These are phyloP conservation scores for Fusarium tjaetaba DNA, from an alignment of 2,329 filamentous ascomycete species.

Conservation along the genomic window DNA sequence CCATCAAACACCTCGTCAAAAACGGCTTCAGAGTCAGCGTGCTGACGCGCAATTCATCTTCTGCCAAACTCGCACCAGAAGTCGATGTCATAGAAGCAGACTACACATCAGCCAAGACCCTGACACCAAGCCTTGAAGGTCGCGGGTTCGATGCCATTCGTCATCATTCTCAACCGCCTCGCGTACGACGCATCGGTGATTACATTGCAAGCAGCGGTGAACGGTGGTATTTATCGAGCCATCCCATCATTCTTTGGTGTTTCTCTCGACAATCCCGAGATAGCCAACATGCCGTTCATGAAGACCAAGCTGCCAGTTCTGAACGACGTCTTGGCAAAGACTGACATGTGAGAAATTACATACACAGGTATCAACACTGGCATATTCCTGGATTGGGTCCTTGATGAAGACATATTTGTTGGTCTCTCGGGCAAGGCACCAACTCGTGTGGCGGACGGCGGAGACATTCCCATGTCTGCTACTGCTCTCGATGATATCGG, in stretches of 20 bases:
- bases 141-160: constrained; percentile 5
- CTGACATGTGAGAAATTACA: neutral
- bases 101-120: neutral
- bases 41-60: neutral
- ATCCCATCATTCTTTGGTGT: constrained; percentile 8
- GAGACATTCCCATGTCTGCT: constrained; percentile 1
- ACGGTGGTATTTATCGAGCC: neutral
- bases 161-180: neutral
- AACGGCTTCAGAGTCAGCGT: neutral
- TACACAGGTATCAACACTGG: constrained; percentile 9
- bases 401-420: constrained; percentile 7
- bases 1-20: neutral
- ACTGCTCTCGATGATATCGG: neutral
- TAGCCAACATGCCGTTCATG: constrained; percentile 17
- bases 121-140: neutral
- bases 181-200: neutral
- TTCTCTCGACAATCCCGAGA: neutral
- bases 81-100: neutral
- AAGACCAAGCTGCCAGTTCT: neutral
- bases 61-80: rapidly evolving
- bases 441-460: neutral
- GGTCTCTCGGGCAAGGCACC: neutral
- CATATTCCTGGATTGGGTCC: constrained; percentile 10
- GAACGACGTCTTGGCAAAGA: neutral
- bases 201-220: neutral